Evolutionary conservation across 1,139 yeast genomes (phyloP).

Genomic region (Yamadazyma sp.): DNA sequence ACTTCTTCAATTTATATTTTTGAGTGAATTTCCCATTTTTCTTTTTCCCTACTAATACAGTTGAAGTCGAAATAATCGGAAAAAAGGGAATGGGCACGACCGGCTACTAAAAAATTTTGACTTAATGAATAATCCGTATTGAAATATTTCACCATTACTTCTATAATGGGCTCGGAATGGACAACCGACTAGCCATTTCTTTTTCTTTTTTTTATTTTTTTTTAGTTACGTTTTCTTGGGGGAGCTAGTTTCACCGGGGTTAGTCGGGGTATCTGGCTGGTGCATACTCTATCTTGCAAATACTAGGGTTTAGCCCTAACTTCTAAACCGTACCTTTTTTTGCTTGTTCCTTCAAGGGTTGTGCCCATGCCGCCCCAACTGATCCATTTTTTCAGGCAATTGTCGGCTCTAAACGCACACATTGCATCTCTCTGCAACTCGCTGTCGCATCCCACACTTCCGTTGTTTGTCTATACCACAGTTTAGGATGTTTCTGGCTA

Average conservation of each 20-base stretch:
- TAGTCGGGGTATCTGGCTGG: background rate
- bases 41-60: background rate
- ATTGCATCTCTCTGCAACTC: no score
- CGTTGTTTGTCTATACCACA: no score
- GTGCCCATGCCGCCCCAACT: no score
- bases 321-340: background rate
- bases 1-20: slow-evolving; percentile 11
- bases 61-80: slow-evolving; percentile 1
- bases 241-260: slow-evolving; percentile 1
- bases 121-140: slow-evolving; percentile 1
- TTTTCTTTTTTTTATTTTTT: background rate
- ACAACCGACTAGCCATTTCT: background rate
- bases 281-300: background rate
- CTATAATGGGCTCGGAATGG: background rate
- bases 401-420: no score
- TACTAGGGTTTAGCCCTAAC: slow-evolving; percentile 6
- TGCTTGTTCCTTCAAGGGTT: background rate
- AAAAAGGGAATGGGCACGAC: background rate
- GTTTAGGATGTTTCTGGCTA: background rate
- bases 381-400: no score
- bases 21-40: slow-evolving; percentile 4
- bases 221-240: no score
- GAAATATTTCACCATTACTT: background rate
- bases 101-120: background rate
- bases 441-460: no score